These are phyloP conservation scores for Colletotrichum noveboracense DNA, from an alignment of 2,329 filamentous ascomycete species.

Conservation along the genomic window DNA sequence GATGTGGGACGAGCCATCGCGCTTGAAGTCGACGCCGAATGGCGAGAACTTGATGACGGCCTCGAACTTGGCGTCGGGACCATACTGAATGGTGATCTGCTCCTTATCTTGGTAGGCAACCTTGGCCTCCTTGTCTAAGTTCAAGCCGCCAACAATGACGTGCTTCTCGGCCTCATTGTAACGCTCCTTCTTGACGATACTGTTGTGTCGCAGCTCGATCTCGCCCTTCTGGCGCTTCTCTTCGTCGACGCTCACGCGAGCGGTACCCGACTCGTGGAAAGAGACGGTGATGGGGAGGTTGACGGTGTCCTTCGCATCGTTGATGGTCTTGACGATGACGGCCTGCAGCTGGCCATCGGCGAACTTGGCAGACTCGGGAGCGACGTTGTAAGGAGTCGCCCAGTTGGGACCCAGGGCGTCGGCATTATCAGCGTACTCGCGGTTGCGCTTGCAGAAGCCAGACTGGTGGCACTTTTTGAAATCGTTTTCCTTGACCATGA, in stretches of 20 bases:
- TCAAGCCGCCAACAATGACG: constrained; percentile 82
- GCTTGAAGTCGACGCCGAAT: constrained; percentile 84
- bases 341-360: constrained; percentile 82
- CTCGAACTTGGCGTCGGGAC: constrained; percentile 76
- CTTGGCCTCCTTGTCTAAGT: constrained; percentile 73
- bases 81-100: constrained; percentile 80
- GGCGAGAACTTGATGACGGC: constrained; percentile 84
- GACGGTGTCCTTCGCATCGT: constrained; percentile 69
- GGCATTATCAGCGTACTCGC: constrained; percentile 83
- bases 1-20: constrained; percentile 82
- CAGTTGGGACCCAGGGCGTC: constrained; percentile 69
- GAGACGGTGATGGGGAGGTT: constrained; percentile 83
- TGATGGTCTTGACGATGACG: constrained; percentile 80
- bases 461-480: constrained; percentile 98
- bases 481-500: constrained; percentile 89
- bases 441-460: constrained; percentile 96
- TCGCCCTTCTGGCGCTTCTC: constrained; percentile 88
- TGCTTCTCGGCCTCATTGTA: constrained; percentile 92
- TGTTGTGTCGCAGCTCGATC: constrained; percentile 85
- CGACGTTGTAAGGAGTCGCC: constrained; percentile 81
- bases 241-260: constrained; percentile 89
- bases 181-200: constrained; percentile 84
- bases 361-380: constrained; percentile 74
- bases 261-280: constrained; percentile 88
- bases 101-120: constrained; percentile 68